Base-by-base conservation (phyloP, 208 protist genomes). In the Crithidia acanthocephali region DNA sequence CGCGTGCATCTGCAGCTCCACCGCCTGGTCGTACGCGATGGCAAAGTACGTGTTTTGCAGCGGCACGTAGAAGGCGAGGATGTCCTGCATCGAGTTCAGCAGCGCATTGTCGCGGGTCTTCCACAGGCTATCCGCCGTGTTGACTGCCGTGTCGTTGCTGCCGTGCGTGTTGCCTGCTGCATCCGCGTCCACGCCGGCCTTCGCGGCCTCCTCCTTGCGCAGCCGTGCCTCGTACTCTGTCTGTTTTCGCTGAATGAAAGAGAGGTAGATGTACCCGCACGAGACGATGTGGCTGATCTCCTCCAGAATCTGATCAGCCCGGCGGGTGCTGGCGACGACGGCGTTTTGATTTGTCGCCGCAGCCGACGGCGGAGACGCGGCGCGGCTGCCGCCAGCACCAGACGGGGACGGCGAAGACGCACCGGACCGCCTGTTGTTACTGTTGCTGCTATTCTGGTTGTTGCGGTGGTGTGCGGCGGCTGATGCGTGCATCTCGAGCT, bases 221-320 rank as follows among this genome's bases (percentile, higher is more conserved):
- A 53, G 33, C n/a, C 15, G 74, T 60, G 30, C 30, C 42, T 78
- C 52, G 52, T 85, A 86, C 62, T 81, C 79, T 47, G 59, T 72
- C 47, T 86, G 79, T 74, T 88, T 88, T 22, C 73, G 64, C 75
- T 92, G 74, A 6, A 84, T 74, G 67, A 94, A 94, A 42, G 60
- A 53, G 51, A 91, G 79, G 78, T 96, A 96, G 10, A 94, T 62
- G 65, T 93, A 81, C 48, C 86, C 92, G 74, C 91, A 96, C n/a
- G 88, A 93, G 5, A 92, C 88, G 25, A 96, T 77, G 72, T 96
- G 91, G 42, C 80, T 82, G 75, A 93, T 94, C 63, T 96, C 91
- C 68, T 96, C 91, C 23, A 96, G 69, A 51, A 87, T 84, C 76
- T 92, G 82, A 80, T 96, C 91, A 0, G 81, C 84, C 8, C 79